Percentiles rank a stretch among this genome's conserved stretches.
These are phyloP conservation scores for Boletus semigastroideus DNA, from an alignment of 1,284 basidiomycete genomes.

Conservation along the genomic window DNA sequence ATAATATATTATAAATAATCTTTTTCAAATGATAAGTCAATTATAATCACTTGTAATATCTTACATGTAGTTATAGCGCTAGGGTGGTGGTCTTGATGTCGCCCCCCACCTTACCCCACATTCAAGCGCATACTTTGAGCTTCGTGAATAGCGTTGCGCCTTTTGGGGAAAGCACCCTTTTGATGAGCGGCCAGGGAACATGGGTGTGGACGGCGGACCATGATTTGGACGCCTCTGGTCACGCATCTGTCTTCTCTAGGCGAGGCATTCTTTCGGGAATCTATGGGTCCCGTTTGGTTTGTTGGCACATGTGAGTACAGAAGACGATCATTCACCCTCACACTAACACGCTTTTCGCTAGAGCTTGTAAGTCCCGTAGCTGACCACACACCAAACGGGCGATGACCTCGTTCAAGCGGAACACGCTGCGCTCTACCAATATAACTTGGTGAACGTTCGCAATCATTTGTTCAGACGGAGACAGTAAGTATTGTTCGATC, in stretches of 20 bases:
- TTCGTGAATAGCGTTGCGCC: conserved; percentile 7
- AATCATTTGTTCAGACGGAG: conserved; percentile 75
- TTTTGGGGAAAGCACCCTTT: not conserved
- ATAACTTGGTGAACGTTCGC: conserved; percentile 57
- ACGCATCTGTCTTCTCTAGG: conserved; percentile 44
- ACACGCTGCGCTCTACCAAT: conserved; percentile 62
- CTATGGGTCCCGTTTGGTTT: conserved; percentile 49
- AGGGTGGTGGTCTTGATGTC: too few relatives aligned
- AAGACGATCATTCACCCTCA: not conserved
- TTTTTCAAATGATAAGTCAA: too few relatives aligned
- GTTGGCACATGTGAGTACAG: conserved; percentile 40
- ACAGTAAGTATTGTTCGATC: conserved; percentile 40
- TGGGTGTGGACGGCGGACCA: conserved; percentile 66
- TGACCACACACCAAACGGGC: not conserved
- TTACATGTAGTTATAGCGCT: too few relatives aligned
- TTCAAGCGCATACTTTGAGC: conserved; percentile 52
- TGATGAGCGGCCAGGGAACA: conserved; percentile 34
- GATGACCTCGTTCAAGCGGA: conserved; percentile 50
- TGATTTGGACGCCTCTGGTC: conserved; percentile 37
- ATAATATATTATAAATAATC: too few relatives aligned
- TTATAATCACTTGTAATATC: too few relatives aligned
- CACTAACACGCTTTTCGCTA: not conserved
- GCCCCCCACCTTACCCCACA: conserved; percentile 50
- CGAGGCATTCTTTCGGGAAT: conserved; percentile 59
- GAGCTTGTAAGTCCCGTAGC: conserved; percentile 26